phyloP scores from a whole-genome alignment of 257 asterid species.

The Solanum pennellii region DNA sequence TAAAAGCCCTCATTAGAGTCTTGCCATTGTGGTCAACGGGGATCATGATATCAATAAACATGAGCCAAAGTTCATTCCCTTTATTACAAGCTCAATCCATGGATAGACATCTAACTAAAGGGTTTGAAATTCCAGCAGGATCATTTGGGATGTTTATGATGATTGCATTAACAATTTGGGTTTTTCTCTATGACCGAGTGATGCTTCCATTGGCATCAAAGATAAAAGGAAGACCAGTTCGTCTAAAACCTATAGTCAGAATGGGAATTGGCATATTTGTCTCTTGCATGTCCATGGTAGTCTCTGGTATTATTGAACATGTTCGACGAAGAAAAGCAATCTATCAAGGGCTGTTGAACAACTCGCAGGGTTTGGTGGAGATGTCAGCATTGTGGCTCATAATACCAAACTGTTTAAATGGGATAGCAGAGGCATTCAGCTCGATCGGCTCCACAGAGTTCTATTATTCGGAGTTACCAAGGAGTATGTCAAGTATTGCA shows the following conservation, averaged over 20 bases:
- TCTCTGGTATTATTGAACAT: conserved; percentile 39
- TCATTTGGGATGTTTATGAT: conserved; percentile 7
- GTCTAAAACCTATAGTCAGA: conserved; percentile 28
- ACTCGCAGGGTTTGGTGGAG: conserved; percentile 22
- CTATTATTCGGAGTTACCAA: conserved; percentile 52
- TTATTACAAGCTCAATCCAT: background rate
- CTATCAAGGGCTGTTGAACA: conserved; percentile 22
- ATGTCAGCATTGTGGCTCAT: conserved; percentile 69
- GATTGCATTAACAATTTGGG: conserved; percentile 30
- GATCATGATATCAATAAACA: background rate
- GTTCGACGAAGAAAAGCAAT: conserved; percentile 32
- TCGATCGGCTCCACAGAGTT: conserved; percentile 51
- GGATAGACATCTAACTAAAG: background rate
- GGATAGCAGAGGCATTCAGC: conserved; percentile 55
- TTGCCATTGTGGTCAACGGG: conserved; percentile 18
- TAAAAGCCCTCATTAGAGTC: conserved; percentile 15
- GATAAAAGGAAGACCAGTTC: conserved; percentile 26
- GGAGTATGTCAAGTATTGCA: conserved; percentile 49
- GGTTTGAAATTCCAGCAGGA: background rate
- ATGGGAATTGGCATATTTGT: conserved; percentile 41
- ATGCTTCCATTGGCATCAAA: conserved; percentile 44
- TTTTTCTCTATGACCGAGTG: conserved; percentile 36
- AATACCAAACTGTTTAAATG: conserved; percentile 32
- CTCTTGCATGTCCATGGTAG: background rate
- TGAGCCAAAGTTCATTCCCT: conserved; percentile 1